Base-by-base conservation (phyloP, 192 early-diverging fungal species). In the Coemansia sp. region DNA sequence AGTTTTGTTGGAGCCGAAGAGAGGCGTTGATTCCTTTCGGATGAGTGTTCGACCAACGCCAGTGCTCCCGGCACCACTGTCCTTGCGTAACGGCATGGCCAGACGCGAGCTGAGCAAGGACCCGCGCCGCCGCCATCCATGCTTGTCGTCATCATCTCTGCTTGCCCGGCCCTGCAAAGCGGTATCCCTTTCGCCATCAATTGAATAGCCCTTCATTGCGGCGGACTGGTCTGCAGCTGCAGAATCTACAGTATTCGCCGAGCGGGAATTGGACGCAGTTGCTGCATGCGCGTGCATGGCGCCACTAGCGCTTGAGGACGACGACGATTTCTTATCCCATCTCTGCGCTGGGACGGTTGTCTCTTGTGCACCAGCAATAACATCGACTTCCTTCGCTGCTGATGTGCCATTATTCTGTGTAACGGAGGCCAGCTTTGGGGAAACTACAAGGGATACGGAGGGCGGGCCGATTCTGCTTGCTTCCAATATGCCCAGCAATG, bases 41-140 rank as follows among this genome's bases (percentile, higher is more conserved):
- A 71, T 49, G 8, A 82, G 41, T n/a, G 59, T 21, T n/a, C 71
- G 74, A n/a, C 33, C 33, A 20, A 24, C 48, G 34, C 57, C 61
- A 52, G 57, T 55, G 61, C 61, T 62, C 39, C 66, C 24, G 18
- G 24, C 15, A 21, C 23, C 33, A 18, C 64, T 55, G 10, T 73
- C 71, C 46, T 66, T 74, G 36, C 75, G 68, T 41, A 72, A 46
- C 18, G 80, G 72, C 64, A 63, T 66, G 5, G 75, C 60, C 49
- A 83, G 63, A 8, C 69, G 65, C 53, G 80, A 77, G 49, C 72
- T 68, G 30, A 83, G 52, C 48, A 83, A 34, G 43, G 80, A 83
- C 52, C 80, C 80, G 18, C 80, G 71, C 39, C 80, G 75, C 53
- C 80, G 75, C 80, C 80, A 83, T 38, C 80, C 62, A 38, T 55